phyloP scores from a whole-genome alignment of 2,329 filamentous ascomycete species.

The Fusarium tricinctum region DNA sequence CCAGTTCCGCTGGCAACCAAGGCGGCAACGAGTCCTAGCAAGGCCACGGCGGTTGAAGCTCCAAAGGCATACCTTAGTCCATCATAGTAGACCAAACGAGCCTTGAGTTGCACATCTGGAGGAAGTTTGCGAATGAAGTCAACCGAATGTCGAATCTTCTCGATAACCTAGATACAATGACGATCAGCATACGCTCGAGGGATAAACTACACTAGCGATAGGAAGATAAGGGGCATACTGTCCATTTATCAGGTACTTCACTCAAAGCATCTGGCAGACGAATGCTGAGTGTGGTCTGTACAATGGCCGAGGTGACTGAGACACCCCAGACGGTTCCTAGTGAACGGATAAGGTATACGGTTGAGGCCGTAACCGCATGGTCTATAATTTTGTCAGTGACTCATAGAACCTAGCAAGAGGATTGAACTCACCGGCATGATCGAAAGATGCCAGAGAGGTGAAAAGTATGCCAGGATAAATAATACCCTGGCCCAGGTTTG shows the following conservation, averaged over 20 bases:
- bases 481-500: constrained; percentile 72
- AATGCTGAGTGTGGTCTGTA: constrained; percentile 71
- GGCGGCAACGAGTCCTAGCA: constrained; percentile 57
- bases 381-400: constrained; percentile 56
- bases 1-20: constrained; percentile 51
- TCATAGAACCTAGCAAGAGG: background rate
- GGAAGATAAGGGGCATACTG: constrained; percentile 60
- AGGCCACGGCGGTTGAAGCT: constrained; percentile 66
- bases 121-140: constrained; percentile 68
- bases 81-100: constrained; percentile 71
- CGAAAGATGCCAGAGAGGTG: constrained; percentile 73
- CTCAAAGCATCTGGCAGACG: constrained; percentile 67
- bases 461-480: constrained; percentile 71
- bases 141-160: constrained; percentile 73
- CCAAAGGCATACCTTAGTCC: constrained; percentile 70
- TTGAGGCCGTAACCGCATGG: constrained; percentile 73
- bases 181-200: constrained; percentile 34
- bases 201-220: background rate
- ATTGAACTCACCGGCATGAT: constrained; percentile 64
- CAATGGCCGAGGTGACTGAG: constrained; percentile 71
- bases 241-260: constrained; percentile 69
- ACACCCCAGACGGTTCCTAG: constrained; percentile 75
- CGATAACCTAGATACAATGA: constrained; percentile 64
- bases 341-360: constrained; percentile 74
- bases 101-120: constrained; percentile 68